phyloP scores from a whole-genome alignment of 148 eudicot genomes.

The Fagopyrum homotropicum region DNA sequence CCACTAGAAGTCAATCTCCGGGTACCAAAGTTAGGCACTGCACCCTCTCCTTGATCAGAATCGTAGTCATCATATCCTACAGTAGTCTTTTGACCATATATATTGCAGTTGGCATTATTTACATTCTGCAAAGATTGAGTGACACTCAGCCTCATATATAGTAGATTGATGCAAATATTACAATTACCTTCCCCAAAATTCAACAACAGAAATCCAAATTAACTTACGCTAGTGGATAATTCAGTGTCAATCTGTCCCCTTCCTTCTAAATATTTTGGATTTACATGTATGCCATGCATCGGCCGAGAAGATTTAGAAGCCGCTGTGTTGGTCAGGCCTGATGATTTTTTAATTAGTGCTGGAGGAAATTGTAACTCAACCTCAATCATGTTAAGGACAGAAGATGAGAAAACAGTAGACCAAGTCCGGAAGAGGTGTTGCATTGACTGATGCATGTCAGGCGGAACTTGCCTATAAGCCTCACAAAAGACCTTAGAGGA shows the following conservation, averaged over 20 bases:
- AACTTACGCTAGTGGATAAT: neutral
- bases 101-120: constrained; percentile 25
- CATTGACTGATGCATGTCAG: constrained; percentile 62
- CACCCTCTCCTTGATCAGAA: constrained; percentile 40
- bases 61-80: constrained; percentile 39
- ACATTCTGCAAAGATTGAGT: constrained; percentile 26
- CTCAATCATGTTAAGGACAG: constrained; percentile 70
- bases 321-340: constrained; percentile 31
- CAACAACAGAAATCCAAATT: neutral
- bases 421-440: constrained; percentile 90
- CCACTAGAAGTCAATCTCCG: constrained; percentile 35
- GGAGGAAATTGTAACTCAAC: constrained; percentile 61
- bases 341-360: constrained; percentile 40
- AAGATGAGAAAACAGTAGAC: constrained; percentile 70
- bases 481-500: constrained; percentile 66
- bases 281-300: constrained; percentile 92
- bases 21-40: constrained; percentile 28
- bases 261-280: constrained; percentile 72
- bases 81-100: constrained; percentile 28
- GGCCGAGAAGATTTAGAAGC: constrained; percentile 89
- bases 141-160: neutral
- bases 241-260: constrained; percentile 5
- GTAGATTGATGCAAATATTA: neutral
- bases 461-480: constrained; percentile 66
- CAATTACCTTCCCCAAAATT: neutral